A percentile compares a stretch with the other conserved stretches of the same genome.
phyloP scores from a whole-genome alignment of 352 stramenopile genomes.

The Poterioochromonas sp. region DNA sequence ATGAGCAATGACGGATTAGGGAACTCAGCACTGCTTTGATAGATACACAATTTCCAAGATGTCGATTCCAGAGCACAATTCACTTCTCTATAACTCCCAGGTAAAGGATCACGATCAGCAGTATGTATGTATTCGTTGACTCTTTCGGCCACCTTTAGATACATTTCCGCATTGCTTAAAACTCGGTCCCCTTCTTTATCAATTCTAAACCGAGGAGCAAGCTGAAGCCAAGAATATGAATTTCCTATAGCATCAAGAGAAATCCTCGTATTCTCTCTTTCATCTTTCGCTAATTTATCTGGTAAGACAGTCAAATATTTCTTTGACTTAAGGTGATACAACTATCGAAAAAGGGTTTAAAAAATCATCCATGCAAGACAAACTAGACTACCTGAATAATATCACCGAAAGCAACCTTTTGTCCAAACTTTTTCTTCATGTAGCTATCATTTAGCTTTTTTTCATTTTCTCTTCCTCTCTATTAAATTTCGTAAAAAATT shows the following conservation, averaged over 20 bases:
- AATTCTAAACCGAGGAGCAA: slow-evolving; percentile 43
- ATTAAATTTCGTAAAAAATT: background rate
- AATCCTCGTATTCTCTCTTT: slow-evolving; percentile 43
- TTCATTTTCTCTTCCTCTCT: slow-evolving; percentile 41
- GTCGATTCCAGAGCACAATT: slow-evolving; percentile 45
- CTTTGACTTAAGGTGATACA: slow-evolving; percentile 41
- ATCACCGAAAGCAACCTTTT: slow-evolving; percentile 36
- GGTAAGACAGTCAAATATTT: slow-evolving; percentile 43
- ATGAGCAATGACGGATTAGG: slow-evolving; percentile 7
- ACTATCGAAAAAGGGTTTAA: slow-evolving; percentile 6
- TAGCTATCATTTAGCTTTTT: slow-evolving; percentile 42
- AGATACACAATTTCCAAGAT: slow-evolving; percentile 37
- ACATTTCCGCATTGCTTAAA: slow-evolving; percentile 30
- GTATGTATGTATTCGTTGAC: slow-evolving; percentile 41
- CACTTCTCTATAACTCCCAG: slow-evolving; percentile 34
- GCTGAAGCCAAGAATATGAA: slow-evolving; percentile 41
- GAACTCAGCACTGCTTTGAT: slow-evolving; percentile 27
- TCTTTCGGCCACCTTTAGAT: slow-evolving; percentile 40
- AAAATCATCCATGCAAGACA: background rate
- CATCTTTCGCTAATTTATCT: slow-evolving; percentile 34
- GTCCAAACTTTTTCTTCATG: slow-evolving; percentile 39
- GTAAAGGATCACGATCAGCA: slow-evolving; percentile 31
- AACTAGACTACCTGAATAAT: slow-evolving; percentile 36
- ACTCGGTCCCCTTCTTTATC: slow-evolving; percentile 41
- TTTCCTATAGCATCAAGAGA: slow-evolving; percentile 35